These are phyloP conservation scores for Geoglossum cookeanum DNA, from an alignment of 2,329 filamentous ascomycete species.

Conservation along the genomic window DNA sequence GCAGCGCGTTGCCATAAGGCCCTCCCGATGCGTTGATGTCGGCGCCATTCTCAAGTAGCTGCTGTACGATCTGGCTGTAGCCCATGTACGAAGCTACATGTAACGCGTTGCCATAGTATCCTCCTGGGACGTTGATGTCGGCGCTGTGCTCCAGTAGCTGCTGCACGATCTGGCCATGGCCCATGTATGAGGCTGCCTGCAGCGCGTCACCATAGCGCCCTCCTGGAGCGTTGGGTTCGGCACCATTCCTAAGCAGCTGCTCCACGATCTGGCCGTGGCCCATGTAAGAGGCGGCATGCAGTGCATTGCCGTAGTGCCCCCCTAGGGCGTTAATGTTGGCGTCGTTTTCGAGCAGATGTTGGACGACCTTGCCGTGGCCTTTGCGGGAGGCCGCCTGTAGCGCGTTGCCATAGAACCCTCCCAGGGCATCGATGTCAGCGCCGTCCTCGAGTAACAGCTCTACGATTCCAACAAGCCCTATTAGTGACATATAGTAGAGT, in stretches of 20 bases:
- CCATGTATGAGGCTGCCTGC: neutral
- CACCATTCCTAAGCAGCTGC: neutral
- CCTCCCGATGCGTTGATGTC: neutral
- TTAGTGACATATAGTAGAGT: slow-evolving; percentile 3
- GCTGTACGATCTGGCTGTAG: neutral
- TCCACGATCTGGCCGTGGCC: neutral
- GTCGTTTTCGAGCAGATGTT: neutral
- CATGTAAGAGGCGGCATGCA: neutral
- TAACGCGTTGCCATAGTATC: neutral
- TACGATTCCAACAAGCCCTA: neutral
- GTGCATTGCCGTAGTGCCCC: neutral
- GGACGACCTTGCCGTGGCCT: neutral
- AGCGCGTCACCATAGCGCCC: neutral
- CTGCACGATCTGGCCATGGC: neutral
- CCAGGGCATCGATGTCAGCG: slow-evolving; percentile 5
- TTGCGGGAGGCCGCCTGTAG: neutral
- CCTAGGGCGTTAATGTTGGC: neutral
- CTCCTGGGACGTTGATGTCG: neutral
- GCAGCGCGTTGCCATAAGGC: neutral
- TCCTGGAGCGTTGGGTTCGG: neutral
- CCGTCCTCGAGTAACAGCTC: neutral
- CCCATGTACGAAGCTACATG: neutral
- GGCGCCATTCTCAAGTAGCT: neutral
- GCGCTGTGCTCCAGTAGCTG: neutral
- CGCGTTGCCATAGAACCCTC: slow-evolving; percentile 5